Evolutionary conservation across 2,329 filamentous ascomycete species (phyloP), one percentile per base, ranked within the genome.

Genomic region (Hortaea werneckii): DNA sequence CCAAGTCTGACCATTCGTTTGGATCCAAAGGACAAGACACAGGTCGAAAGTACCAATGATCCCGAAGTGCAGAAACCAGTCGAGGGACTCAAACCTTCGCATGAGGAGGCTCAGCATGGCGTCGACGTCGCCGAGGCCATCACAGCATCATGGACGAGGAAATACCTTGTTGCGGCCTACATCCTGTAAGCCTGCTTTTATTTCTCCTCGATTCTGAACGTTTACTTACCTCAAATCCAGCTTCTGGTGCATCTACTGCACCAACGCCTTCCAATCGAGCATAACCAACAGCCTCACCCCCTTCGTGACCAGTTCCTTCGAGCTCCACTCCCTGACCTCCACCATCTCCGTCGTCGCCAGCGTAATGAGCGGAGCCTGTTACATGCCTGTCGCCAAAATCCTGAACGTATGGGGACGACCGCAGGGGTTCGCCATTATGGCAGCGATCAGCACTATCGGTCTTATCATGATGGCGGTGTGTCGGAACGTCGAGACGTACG

Each of bases 241-340:
- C 20, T 20, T 20, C 20, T 20, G 20, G 20, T 20, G 20, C 20
- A 20, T 72, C 56, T 66, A 67, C 40, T 73, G 76, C 50, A 67
- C 71, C 55, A 72, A 76, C 35, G 71, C 70, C 29, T 56, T 74
- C 35, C 63, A 71, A 45, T 61, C 69, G 46, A 60, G 63, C 42
- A 65, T 20, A 68, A 39, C n/a, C 55, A 44, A 46, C 40, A 66
- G 69, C 37, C 56, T 60, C 37, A 64, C 20, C 52, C 68, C 41
- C 63, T 61, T 7, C 59, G 61, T 3, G 68, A 63, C 47, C 70
- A 74, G 46, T 65, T 20, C 50, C 0, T 69, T 68, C 43, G 44
- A 49, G 8, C 50, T 44, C n/a, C 65, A 66, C 45, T 62, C 60
- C 8, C 54, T 67, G 9, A 59, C 64, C 13, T 62, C 63, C 0